Conservation (phyloP, 139 green algal genomes). For the Volvox africanus region DNA sequence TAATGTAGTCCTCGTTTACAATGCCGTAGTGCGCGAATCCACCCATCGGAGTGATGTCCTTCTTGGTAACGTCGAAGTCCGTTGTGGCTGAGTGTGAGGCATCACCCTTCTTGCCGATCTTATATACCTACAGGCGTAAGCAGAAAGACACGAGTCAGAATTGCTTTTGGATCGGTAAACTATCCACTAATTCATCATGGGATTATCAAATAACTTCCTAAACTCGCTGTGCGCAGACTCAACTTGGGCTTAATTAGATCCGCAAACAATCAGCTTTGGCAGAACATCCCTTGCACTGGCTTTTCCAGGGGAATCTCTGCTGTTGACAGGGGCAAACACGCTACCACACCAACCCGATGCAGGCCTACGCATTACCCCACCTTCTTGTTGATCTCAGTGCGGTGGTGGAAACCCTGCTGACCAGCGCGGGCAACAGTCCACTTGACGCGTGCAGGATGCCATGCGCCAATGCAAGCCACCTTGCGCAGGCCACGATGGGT, state of each 20-base stretch:
- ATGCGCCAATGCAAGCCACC: slow-evolving; percentile 99
- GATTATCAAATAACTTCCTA: no score
- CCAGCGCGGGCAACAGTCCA: slow-evolving; percentile 97
- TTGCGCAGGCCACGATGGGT: slow-evolving; percentile 99
- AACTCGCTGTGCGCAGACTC: no score
- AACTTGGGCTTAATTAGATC: no score
- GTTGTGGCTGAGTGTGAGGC: slow-evolving; percentile 90
- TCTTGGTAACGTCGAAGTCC: slow-evolving; percentile 96
- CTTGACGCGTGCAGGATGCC: slow-evolving; percentile 96
- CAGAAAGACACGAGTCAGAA: not conserved
- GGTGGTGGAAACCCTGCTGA: slow-evolving; percentile 98
- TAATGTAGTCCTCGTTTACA: slow-evolving; percentile 97
- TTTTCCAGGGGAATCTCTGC: no score
- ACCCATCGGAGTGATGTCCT: slow-evolving; percentile 99
- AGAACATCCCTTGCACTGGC: no score
- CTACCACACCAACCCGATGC: no score
- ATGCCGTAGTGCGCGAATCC: slow-evolving; percentile 99
- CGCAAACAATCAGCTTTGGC: no score
- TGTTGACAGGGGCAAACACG: no score
- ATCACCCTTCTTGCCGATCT: slow-evolving; percentile 96
- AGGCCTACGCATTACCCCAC: no score
- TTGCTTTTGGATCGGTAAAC: no score
- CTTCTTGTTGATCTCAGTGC: slow-evolving; percentile 99
- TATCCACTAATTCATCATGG: no score
- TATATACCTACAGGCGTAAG: slow-evolving; percentile 78